Percentiles rank a stretch among this genome's conserved stretches.
Evolutionary conservation across 768 basidiomycete genomes (phyloP).

Genomic region (Lactarius deliciosus): DNA sequence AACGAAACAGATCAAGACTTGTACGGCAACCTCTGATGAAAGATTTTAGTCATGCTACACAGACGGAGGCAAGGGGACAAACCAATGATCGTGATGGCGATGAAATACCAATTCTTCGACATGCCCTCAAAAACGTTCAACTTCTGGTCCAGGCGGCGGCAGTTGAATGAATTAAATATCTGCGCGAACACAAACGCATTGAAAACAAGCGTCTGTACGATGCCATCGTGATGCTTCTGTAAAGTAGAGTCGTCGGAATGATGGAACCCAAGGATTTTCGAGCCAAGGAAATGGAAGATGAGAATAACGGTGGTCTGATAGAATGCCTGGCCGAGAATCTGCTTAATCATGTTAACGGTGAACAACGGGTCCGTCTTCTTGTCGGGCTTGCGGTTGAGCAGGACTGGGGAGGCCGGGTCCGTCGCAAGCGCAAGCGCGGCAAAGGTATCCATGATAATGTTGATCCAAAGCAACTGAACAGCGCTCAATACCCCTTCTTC

Average conservation of each 20-base stretch:
- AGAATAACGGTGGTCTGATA: constrained; percentile 86
- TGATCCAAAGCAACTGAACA: constrained; percentile 97
- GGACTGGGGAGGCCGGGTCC: constrained; percentile 80
- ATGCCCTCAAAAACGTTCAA: constrained; percentile 91
- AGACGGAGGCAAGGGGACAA: constrained; percentile 31
- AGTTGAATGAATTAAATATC: constrained; percentile 95
- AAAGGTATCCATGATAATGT: constrained; percentile 98
- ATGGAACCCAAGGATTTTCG: constrained; percentile 62
- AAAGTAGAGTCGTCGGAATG: constrained; percentile 34
- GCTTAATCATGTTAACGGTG: constrained; percentile 93
- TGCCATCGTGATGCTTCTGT: constrained; percentile 41
- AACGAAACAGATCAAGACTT: constrained; percentile 86
- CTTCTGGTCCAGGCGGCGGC: constrained; percentile 78
- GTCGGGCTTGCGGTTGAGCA: constrained; percentile 90
- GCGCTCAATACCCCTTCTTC: constrained; percentile 90
- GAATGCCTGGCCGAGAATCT: constrained; percentile 84
- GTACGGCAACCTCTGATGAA: constrained; percentile 74
- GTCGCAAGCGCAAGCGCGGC: constrained; percentile 97
- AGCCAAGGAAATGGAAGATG: constrained; percentile 85
- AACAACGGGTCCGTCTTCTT: constrained; percentile 87
- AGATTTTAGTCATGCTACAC: constrained; percentile 15
- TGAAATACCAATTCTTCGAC: constrained; percentile 76
- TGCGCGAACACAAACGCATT: constrained; percentile 98
- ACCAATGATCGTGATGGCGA: constrained; percentile 84
- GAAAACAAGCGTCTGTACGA: constrained; percentile 88